A percentile compares a stretch with the other conserved stretches of the same genome.
Evolutionary conservation across 2,329 filamentous ascomycete species (phyloP).

Genomic region (Pestalotiopsis sp.): DNA sequence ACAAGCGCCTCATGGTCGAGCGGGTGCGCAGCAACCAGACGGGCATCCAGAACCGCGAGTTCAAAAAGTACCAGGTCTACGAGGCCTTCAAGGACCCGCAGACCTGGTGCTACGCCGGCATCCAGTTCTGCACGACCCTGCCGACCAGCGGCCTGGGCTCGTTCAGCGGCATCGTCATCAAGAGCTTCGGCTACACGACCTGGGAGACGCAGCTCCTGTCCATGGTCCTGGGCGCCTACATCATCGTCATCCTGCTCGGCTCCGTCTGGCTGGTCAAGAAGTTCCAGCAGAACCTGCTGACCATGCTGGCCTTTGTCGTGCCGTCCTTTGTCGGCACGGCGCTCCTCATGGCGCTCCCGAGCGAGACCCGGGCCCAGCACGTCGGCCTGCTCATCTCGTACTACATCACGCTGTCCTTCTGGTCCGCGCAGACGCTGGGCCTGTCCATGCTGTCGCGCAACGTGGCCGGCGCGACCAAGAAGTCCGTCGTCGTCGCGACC

Average conservation of each 20-base stretch:
- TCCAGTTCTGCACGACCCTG: conserved; percentile 72
- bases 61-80: conserved; percentile 47
- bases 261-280: conserved; percentile 71
- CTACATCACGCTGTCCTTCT: conserved; percentile 79
- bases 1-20: conserved; percentile 66
- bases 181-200: conserved; percentile 64
- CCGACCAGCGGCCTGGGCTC: conserved; percentile 74
- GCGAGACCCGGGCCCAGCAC: conserved; percentile 58
- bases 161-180: conserved; percentile 75
- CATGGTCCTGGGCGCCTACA: conserved; percentile 76
- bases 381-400: conserved; percentile 72
- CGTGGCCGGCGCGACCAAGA: conserved; percentile 75
- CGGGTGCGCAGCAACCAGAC: conserved; percentile 64
- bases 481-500: conserved; percentile 66
- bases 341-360: conserved; percentile 69
- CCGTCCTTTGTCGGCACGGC: conserved; percentile 75
- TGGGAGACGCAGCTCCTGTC: conserved; percentile 73
- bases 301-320: conserved; percentile 68
- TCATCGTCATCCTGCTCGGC: conserved; percentile 68
- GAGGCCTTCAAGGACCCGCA: conserved; percentile 67
- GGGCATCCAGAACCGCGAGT: conserved; percentile 58
- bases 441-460: conserved; percentile 72
- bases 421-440: conserved; percentile 70
- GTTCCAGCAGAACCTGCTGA: conserved; percentile 67
- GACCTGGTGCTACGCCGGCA: conserved; percentile 64